phyloP scores from a whole-genome alignment of 2,329 filamentous ascomycete genomes.

The Trichoderma semiorbis region DNA sequence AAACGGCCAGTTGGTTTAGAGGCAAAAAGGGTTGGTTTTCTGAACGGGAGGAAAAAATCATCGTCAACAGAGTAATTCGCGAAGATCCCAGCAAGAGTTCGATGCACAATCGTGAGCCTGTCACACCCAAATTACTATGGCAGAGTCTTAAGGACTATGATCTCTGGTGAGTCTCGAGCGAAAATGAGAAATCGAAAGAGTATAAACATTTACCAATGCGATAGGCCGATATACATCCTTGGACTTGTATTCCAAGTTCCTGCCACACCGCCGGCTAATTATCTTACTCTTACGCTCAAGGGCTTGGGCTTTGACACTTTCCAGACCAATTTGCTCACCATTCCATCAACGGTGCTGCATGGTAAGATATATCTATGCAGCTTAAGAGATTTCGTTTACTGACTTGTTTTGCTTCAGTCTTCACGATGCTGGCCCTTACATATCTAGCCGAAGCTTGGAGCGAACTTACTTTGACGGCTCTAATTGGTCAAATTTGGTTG shows the following conservation, averaged over 20 bases:
- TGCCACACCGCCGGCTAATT: slow-evolving; percentile 37
- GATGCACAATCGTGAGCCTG: slow-evolving; percentile 52
- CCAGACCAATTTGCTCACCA: slow-evolving; percentile 46
- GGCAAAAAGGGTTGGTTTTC: slow-evolving; percentile 44
- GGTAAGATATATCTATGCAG: neutral
- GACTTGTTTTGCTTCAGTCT: neutral
- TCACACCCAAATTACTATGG: slow-evolving; percentile 47
- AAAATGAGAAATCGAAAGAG: neutral
- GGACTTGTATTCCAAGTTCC: slow-evolving; percentile 45
- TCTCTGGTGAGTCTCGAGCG: slow-evolving; percentile 43
- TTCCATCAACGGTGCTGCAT: slow-evolving; percentile 28
- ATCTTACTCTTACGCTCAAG: slow-evolving; percentile 42
- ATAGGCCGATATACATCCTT: slow-evolving; percentile 30
- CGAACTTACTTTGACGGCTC: slow-evolving; percentile 33
- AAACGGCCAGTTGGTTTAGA: slow-evolving; percentile 53
- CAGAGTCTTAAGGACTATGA: slow-evolving; percentile 55
- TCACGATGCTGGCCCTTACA: slow-evolving; percentile 20
- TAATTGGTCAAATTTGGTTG: slow-evolving; percentile 47
- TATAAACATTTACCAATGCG: neutral
- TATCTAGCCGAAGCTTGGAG: slow-evolving; percentile 14
- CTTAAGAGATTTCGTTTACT: neutral
- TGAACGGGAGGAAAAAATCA: slow-evolving; percentile 48
- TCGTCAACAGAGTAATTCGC: slow-evolving; percentile 53
- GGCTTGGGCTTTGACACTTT: slow-evolving; percentile 42
- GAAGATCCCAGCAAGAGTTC: slow-evolving; percentile 58